Evolutionary conservation across 2,329 filamentous ascomycete species (phyloP).

Genomic region (Colletotrichum sp.): DNA sequence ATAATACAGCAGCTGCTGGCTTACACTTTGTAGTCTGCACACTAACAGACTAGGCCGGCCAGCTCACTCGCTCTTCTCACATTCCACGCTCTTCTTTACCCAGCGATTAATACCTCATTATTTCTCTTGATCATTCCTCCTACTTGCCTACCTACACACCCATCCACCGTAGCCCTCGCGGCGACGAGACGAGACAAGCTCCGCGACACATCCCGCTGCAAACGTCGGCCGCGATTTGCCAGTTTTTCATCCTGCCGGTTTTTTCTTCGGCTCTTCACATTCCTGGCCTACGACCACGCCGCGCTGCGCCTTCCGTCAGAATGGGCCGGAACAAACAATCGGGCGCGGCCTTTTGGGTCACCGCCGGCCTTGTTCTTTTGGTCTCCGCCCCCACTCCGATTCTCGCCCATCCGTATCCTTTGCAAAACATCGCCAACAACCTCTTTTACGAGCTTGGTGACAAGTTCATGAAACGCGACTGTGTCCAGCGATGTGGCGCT

Average conservation of each 20-base stretch:
- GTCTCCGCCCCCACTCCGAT: slow-evolving; percentile 34
- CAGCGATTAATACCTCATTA: slow-evolving; percentile 13
- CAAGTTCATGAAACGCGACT: slow-evolving; percentile 55
- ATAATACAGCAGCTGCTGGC: background rate
- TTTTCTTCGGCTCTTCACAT: background rate
- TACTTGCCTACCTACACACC: background rate
- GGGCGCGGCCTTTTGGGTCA: slow-evolving; percentile 18
- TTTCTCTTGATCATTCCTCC: slow-evolving; percentile 6
- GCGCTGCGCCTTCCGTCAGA: slow-evolving; percentile 23
- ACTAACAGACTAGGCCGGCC: slow-evolving; percentile 14
- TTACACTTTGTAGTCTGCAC: slow-evolving; percentile 3
- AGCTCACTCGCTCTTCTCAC: background rate
- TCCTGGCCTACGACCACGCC: slow-evolving; percentile 36
- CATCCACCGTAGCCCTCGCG: background rate
- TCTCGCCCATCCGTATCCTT: slow-evolving; percentile 53
- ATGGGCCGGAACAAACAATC: slow-evolving; percentile 11
- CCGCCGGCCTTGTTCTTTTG: slow-evolving; percentile 43
- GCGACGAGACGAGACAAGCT: background rate
- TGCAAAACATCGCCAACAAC: slow-evolving; percentile 38
- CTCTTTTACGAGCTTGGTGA: slow-evolving; percentile 52
- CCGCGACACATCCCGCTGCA: background rate
- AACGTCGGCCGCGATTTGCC: background rate
- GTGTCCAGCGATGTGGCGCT: slow-evolving; percentile 58
- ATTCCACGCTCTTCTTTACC: background rate
- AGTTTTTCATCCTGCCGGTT: background rate